phyloP scores from a whole-genome alignment of 352 stramenopile species.

The Aphanomyces cochlioides region DNA sequence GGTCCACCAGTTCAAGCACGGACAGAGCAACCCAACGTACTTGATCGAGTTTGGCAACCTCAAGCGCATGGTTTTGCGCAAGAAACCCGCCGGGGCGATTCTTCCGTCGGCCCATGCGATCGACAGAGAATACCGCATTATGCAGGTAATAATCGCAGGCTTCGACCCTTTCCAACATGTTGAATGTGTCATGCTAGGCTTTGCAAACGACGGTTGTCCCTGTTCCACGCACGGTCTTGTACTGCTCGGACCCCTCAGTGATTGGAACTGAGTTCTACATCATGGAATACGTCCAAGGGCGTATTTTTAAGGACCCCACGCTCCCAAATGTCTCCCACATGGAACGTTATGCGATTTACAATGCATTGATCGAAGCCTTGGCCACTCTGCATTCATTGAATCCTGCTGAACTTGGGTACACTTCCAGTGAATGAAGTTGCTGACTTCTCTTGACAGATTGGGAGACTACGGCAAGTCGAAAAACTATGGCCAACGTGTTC shows the following conservation, averaged over 20 bases:
- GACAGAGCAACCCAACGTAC: constrained; percentile 88
- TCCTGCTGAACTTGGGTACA: constrained; percentile 50
- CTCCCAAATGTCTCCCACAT: constrained; percentile 58
- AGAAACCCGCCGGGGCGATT: constrained; percentile 79
- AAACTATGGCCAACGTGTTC: constrained; percentile 70
- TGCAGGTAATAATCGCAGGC: constrained; percentile 29
- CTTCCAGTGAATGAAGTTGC: no score
- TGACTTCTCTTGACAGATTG: constrained; percentile 27
- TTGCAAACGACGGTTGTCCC: constrained; percentile 66
- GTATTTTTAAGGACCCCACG: constrained; percentile 69
- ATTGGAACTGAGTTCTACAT: constrained; percentile 78
- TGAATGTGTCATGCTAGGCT: constrained; percentile 33
- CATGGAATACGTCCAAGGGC: constrained; percentile 74
- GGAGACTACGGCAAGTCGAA: constrained; percentile 56
- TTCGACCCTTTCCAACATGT: not conserved
- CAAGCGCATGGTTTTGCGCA: constrained; percentile 72
- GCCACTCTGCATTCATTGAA: constrained; percentile 63
- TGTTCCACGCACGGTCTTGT: constrained; percentile 55
- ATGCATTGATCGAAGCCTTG: constrained; percentile 59
- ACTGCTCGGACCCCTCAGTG: constrained; percentile 58
- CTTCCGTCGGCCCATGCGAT: constrained; percentile 76
- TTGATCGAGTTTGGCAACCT: constrained; percentile 56
- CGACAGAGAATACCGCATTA: constrained; percentile 70
- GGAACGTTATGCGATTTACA: constrained; percentile 81
- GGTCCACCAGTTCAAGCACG: constrained; percentile 77